Base-by-base conservation (phyloP, 2,329 filamentous ascomycete genomes). In the Diaporthe velutina region DNA sequence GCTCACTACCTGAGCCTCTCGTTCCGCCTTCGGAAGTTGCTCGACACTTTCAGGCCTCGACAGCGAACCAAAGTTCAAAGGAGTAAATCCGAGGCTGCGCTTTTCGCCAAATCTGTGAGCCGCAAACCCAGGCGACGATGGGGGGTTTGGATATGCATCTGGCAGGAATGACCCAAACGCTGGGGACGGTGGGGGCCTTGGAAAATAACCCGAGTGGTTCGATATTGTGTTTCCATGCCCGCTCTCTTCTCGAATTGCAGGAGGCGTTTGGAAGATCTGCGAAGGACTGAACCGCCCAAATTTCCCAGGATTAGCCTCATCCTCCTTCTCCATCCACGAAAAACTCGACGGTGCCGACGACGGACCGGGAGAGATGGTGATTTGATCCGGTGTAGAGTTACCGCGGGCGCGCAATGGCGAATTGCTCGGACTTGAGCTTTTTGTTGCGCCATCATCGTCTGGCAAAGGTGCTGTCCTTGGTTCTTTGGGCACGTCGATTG, bases 271-370 rank as follows among this genome's bases (percentile, higher is more conserved):
- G 4, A 79, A 79, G 17, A 74, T 72, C 76, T 79, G 73, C 48
- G 82, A 80, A 54, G 85, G 79, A 68, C 84, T 83, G 74, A 88
- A 88, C 5, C 83, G 84, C 22, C 83, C 83, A 64, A 83, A 82
- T 42, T 81, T 84, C 40, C 83, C 83, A 7, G 79, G 80, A 58
- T 85, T 84, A n/a, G 81, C 80, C 42, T 85, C 83, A 60, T 87
- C 85, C 67, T 88, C 86, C 67, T 85, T 84, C 74, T 88, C 86
- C 12, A 86, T 85, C 90, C 91, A 93, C 1, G 89, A 88, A 73
- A 91, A 89, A 70, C 85, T 91, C 12, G 91, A 90, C 0, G 92
- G 92, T 2, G 92, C 92, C 2, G 92, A 93, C 0, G 91, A 92
- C 15, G 92, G 92, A 0, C 92, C 92, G 0, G 91, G 89, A 1